Percentiles rank a stretch among this genome's conserved stretches.
These are phyloP conservation scores for Besnoitia besnoiti DNA, from an alignment of 169 alveolate species.

Conservation along the genomic window DNA sequence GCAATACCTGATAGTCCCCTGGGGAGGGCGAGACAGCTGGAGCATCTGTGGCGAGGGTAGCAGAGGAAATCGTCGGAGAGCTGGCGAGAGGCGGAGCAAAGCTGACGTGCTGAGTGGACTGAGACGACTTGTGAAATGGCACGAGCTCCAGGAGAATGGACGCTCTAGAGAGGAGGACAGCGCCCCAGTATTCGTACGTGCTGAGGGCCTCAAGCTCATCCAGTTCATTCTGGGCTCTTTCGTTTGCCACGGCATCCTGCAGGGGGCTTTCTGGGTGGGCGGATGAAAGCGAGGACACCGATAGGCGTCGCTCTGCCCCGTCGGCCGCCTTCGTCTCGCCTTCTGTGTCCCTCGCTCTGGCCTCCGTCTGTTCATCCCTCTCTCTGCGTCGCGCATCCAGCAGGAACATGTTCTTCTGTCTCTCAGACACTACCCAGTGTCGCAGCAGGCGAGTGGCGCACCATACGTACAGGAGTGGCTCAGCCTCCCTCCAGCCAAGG, in stretches of 20 bases:
- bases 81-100: no score
- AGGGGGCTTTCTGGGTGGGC: neutral
- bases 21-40: no score
- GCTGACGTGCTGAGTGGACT: no score
- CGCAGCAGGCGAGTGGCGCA: conserved; percentile 49
- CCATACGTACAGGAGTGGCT: conserved; percentile 58
- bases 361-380: conserved; percentile 49
- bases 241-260: conserved; percentile 9
- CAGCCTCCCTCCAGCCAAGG: conserved; percentile 42
- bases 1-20: no score
- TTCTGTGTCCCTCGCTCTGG: conserved; percentile 45
- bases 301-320: conserved; percentile 46
- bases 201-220: conserved; percentile 59
- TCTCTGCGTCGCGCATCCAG: conserved; percentile 51
- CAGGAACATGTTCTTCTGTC: conserved; percentile 49
- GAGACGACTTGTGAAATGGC: neutral
- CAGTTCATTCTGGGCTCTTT: neutral
- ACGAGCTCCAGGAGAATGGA: conserved; percentile 1
- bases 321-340: neutral
- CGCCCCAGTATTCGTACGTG: conserved; percentile 55
- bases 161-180: conserved; percentile 47
- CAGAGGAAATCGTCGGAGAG: no score
- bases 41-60: no score
- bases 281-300: conserved; percentile 1
- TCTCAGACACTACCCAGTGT: conserved; percentile 64